Base-by-base conservation (phyloP, 345 rosid genomes). In the Cochlearia excelsa region DNA sequence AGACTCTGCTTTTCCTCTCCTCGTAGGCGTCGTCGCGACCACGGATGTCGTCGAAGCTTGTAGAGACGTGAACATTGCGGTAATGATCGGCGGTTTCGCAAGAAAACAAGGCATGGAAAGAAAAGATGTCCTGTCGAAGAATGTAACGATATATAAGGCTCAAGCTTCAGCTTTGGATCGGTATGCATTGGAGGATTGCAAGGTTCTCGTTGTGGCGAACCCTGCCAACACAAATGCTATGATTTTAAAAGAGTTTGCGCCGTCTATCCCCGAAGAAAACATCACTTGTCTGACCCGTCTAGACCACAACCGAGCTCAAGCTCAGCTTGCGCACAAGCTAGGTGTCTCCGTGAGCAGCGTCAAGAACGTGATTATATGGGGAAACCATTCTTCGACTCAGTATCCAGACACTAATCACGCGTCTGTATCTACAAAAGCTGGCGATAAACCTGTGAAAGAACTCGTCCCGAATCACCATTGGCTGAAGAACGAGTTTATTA, bases 171-270 rank as follows among this genome's bases (percentile, higher is more conserved):
- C 91, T 29, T 63, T 90, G 51, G 91, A 82, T 70, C 58, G 73
- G 29, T 79, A 85, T 68, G 97, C 97, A 39, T 82, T 94, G 43
- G 72, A 70, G 7, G 81, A 83, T 51, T 90, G 94, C 81, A 90
- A 87, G 88, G 85, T 87, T 16, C 57, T 88, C 16, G 87, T 86
- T 46, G 83, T 91, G 44, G 83, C 98, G 1, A 85, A 91, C 61
- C 98, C 98, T 3, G 92, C 98, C 38, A 91, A 91, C 73, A 88
- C 95, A 33, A 91, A 88, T 53, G 96, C 96, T 43, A 67, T 84
- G 30, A 75, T 88, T 29, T 70, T 88, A 69, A 91, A 86, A 61
- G 92, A 86, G 71, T 91, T 75, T 47, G 92, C 96, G 2, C 85
- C 96, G 56, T 91, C 93, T 3, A 81, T 91, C 64, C 92, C 84